Percentiles rank a stretch among this genome's conserved stretches.
Evolutionary conservation across 352 stramenopile species (phyloP).

Genomic region (Globisporangium carolinianum): DNA sequence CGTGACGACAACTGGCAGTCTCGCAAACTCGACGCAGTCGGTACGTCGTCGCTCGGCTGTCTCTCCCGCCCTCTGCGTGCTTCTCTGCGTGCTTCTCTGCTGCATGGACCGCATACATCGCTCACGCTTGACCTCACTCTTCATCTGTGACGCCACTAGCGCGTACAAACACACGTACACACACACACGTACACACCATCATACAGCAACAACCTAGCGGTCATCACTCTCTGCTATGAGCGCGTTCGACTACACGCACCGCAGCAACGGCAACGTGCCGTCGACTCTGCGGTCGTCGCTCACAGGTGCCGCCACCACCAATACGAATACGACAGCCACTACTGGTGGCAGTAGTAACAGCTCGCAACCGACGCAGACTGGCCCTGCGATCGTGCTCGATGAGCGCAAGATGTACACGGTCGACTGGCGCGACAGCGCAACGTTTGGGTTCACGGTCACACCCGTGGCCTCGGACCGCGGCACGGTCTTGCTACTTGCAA

Average conservation of each 20-base stretch:
- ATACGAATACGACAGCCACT: not conserved
- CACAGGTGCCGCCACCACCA: not conserved
- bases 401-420: constrained; percentile 76
- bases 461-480: constrained; percentile 64
- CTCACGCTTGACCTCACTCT: no score
- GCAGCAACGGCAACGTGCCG: constrained; percentile 1
- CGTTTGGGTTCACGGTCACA: constrained; percentile 68
- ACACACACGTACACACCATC: not conserved
- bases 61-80: no score
- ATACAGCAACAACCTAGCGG: no score
- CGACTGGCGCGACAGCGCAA: constrained; percentile 49
- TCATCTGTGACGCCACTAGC: not conserved
- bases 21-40: no score
- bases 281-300: not conserved
- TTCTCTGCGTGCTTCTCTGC: no score
- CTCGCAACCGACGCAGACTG: not conserved
- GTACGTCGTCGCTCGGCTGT: no score
- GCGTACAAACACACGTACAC: not conserved
- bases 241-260: not conserved
- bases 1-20: no score
- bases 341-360: constrained; percentile 10
- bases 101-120: no score
- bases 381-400: constrained; percentile 41
- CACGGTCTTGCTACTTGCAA: constrained; percentile 49
- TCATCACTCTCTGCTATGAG: no score